phyloP scores from a whole-genome alignment of 2,329 filamentous ascomycete genomes.

The Coniochaeta hoffmannii region DNA sequence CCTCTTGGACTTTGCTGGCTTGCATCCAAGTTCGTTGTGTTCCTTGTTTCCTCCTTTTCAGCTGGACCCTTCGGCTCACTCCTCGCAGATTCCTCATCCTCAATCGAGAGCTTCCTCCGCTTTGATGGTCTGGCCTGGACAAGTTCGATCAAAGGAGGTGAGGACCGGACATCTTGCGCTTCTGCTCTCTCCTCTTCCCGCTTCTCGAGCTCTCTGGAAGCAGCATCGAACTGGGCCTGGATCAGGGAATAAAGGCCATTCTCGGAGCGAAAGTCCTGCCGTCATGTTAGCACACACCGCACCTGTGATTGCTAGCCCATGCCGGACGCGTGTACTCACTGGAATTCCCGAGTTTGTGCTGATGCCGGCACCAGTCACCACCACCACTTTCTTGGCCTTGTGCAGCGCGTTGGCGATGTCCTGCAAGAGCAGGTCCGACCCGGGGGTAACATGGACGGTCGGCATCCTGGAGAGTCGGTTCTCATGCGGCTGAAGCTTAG shows the following conservation, averaged over 20 bases:
- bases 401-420: conserved; percentile 56
- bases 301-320: not conserved
- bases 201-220: conserved; percentile 25
- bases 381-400: conserved; percentile 61
- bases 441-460: conserved; percentile 46
- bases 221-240: conserved; percentile 57
- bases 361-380: conserved; percentile 66
- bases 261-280: conserved; percentile 63
- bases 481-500: not conserved
- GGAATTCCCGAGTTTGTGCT: conserved; percentile 72
- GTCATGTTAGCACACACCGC: not conserved
- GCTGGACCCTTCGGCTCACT: conserved; percentile 5
- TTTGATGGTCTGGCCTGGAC: conserved; percentile 13
- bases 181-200: conserved; percentile 16
- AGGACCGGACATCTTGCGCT: conserved; percentile 2
- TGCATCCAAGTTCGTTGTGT: not conserved
- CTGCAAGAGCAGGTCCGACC: conserved; percentile 48
- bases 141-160: not conserved
- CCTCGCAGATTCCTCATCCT: conserved; percentile 9
- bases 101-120: conserved; percentile 15
- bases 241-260: conserved; percentile 68
- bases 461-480: conserved; percentile 38
- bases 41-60: not conserved
- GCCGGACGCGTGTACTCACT: conserved; percentile 34
- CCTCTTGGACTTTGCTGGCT: not conserved